Evolutionary conservation across 148 eudicot genomes (phyloP).

Genomic region (Fagopyrum homotropicum): DNA sequence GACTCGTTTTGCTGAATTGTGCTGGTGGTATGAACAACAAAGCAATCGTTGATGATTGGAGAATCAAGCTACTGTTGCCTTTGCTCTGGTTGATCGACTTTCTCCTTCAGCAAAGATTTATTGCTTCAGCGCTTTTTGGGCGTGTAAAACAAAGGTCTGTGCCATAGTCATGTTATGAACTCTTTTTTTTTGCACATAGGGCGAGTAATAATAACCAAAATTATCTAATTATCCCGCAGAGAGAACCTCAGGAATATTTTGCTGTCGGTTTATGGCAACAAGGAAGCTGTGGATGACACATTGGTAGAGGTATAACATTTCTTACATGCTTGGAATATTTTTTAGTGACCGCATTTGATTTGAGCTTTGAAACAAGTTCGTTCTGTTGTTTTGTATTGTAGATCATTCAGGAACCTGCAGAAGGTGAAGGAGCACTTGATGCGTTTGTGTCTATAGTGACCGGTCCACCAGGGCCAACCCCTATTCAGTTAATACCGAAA

Average conservation of each 20-base stretch:
- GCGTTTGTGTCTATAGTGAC: conserved; percentile 86
- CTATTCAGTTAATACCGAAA: conserved; percentile 63
- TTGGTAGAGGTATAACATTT: conserved; percentile 51
- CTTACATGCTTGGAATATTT: neutral
- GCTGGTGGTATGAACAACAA: conserved; percentile 99
- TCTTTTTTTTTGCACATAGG: neutral
- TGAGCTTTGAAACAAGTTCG: neutral
- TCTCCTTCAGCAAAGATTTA: conserved; percentile 60
- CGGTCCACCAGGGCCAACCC: conserved; percentile 92
- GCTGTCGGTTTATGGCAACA: conserved; percentile 67
- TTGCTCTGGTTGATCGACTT: conserved; percentile 74
- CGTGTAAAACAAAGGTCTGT: conserved; percentile 61
- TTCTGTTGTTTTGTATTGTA: conserved; percentile 18
- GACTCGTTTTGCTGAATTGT: conserved; percentile 80
- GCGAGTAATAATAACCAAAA: neutral
- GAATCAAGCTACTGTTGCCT: conserved; percentile 76
- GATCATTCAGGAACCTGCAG: conserved; percentile 79
- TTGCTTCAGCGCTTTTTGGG: conserved; percentile 71
- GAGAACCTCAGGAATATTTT: conserved; percentile 59
- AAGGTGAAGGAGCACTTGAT: conserved; percentile 76
- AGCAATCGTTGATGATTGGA: conserved; percentile 97
- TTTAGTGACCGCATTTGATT: neutral
- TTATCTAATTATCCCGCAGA: conserved; percentile 25
- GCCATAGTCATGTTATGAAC: neutral
- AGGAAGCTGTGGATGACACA: conserved; percentile 83